Evolutionary conservation across 2,329 filamentous ascomycete species (phyloP).

Genomic region (Fusarium zealandicum): DNA sequence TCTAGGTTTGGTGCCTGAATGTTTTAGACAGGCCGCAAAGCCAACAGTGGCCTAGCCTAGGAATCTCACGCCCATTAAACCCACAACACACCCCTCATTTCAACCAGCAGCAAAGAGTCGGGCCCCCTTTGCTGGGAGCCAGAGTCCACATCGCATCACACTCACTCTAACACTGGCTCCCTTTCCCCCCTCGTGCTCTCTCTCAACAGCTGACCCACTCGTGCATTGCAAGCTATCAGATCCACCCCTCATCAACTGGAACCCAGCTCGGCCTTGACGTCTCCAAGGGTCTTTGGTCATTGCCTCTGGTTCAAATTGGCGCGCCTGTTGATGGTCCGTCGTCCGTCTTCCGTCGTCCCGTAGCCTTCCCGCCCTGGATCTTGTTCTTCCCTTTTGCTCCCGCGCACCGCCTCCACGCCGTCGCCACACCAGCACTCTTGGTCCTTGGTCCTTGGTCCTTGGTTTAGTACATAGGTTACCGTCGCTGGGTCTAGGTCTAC

Average conservation of each 20-base stretch:
- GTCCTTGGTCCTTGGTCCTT: slow-evolving; percentile 3
- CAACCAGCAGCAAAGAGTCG: slow-evolving; percentile 30
- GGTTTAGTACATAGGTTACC: slow-evolving; percentile 12
- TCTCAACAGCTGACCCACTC: slow-evolving; percentile 26
- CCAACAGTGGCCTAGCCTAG: slow-evolving; percentile 25
- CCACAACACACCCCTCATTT: slow-evolving; percentile 35
- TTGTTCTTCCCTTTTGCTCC: slow-evolving; percentile 38
- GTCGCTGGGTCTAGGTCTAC: not conserved
- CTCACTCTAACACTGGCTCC: slow-evolving; percentile 34
- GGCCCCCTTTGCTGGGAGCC: slow-evolving; percentile 33
- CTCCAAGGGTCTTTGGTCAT: slow-evolving; percentile 7
- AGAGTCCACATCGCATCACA: slow-evolving; percentile 34
- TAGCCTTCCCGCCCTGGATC: slow-evolving; percentile 37
- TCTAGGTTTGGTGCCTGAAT: slow-evolving; percentile 26
- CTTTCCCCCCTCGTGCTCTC: slow-evolving; percentile 18
- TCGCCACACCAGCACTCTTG: slow-evolving; percentile 34
- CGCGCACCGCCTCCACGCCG: slow-evolving; percentile 35
- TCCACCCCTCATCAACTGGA: slow-evolving; percentile 29
- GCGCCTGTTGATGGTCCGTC: slow-evolving; percentile 25
- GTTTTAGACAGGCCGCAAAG: slow-evolving; percentile 24
- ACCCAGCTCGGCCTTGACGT: slow-evolving; percentile 15
- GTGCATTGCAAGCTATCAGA: slow-evolving; percentile 20
- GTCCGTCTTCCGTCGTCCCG: slow-evolving; percentile 39
- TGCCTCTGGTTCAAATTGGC: not conserved
- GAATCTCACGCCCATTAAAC: slow-evolving; percentile 22